Evolutionary conservation across 257 asterid species (phyloP).

Genomic region (Perilla frutescens): DNA sequence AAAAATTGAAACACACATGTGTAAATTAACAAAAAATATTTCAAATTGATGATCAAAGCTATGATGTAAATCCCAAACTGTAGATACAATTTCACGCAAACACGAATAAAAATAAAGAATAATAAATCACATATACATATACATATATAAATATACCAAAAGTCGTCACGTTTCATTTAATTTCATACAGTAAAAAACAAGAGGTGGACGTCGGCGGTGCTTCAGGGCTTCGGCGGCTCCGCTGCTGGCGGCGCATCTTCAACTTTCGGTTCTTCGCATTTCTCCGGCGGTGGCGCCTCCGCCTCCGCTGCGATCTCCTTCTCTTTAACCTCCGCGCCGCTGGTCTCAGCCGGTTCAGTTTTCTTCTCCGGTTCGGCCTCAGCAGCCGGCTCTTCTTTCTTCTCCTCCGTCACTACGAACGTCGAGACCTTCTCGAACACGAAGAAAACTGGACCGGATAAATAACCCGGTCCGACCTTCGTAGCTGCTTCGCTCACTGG

Average conservation of each 20-base stretch:
- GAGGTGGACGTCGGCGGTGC: background rate
- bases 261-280: constrained; percentile 33
- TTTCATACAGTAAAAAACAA: constrained; percentile 18
- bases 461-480: constrained; percentile 63
- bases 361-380: constrained; percentile 24
- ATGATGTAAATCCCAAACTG: constrained; percentile 38
- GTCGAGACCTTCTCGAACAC: constrained; percentile 77
- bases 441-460: constrained; percentile 72
- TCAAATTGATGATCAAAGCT: background rate
- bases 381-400: constrained; percentile 43
- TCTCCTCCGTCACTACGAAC: constrained; percentile 48
- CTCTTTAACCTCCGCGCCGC: constrained; percentile 45
- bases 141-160: background rate
- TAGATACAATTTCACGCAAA: constrained; percentile 37
- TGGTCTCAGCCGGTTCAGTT: constrained; percentile 35
- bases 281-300: constrained; percentile 29
- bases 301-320: constrained; percentile 62
- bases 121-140: constrained; percentile 42
- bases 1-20: background rate
- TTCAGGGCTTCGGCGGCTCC: constrained; percentile 57
- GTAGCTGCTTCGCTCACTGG: constrained; percentile 62
- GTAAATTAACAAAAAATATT: background rate
- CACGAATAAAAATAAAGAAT: constrained; percentile 40
- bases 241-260: constrained; percentile 48
- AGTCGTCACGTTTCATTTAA: background rate